Evolutionary conservation across 331 rosid species (phyloP), one percentile per base, ranked within the genome.

Genomic region (Stylosanthes scabra): DNA sequence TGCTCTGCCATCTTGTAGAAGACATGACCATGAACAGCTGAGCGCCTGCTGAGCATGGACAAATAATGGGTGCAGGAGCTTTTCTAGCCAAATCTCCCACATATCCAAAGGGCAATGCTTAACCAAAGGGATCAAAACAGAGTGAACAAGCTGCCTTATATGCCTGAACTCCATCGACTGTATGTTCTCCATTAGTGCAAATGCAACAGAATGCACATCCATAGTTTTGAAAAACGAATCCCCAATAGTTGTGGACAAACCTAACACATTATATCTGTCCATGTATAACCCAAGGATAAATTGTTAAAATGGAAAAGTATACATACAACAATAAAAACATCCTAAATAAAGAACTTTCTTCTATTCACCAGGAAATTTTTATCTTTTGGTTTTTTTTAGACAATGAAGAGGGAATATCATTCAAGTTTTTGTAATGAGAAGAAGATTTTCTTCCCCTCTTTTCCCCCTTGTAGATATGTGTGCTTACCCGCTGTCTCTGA

Each of bases 111-210:
- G 97, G 68, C 99, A 95, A 78, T 65, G 11, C 80, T 90, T 95
- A 58, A 88, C 91, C 82, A 95, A 82, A 55, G 93, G 99, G 83
- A 92, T 86, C 73, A 92, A 66, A 77, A 80, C 78, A 47, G 97
- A 86, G 86, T 95, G 99, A 75, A 92, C 91, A 83, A 95, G 97
- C 83, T 80, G 93, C 72, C 88, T 87, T 63, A 90, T 78, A 84
- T 95, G 99, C 84, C 99, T 88, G 92, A 95, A 95, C 71, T 95
- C 99, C 97, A 92, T 95, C n/a, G 97, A 88, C 59, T 90, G 93
- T 73, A 92, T 73, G 84, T 95, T 95, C 93, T 95, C 99, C 88
- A 87, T 80, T 11, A 95, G 77, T 52, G 97, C 90, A 78, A 90
- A 44, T 13, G 84, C 87, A 74, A 95, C 86, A 65, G 86, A 88